A percentile compares a stretch with the other conserved stretches of the same genome.
Evolutionary conservation across 2,329 filamentous ascomycete species (phyloP).

Genomic region (Cucurbitaria berberidis): DNA sequence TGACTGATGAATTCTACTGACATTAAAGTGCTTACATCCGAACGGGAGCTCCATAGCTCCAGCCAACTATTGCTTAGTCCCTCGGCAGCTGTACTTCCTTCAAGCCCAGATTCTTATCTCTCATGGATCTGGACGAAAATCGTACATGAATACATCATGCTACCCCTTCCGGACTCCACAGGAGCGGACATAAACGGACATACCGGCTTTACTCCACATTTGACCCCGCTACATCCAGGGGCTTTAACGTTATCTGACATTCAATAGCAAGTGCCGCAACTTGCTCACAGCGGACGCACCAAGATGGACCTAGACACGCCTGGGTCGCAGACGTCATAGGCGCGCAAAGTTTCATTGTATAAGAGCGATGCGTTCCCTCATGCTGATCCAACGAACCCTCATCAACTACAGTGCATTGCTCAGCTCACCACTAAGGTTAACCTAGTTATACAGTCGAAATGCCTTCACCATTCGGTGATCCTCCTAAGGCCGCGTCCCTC

Average conservation of each 20-base stretch:
- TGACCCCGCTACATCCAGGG: neutral
- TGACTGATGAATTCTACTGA: neutral
- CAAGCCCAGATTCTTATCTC: no score
- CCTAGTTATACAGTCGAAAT: constrained; percentile 2
- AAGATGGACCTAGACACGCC: neutral
- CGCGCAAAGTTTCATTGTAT: neutral
- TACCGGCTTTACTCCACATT: neutral
- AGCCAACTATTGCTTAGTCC: neutral
- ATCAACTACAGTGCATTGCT: neutral
- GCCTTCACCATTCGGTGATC: constrained; percentile 34
- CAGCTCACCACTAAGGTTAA: neutral
- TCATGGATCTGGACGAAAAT: no score
- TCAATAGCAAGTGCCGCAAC: neutral
- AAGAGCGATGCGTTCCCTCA: constrained; percentile 5
- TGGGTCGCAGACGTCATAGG: constrained; percentile 9
- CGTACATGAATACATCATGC: no score
- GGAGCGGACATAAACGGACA: neutral
- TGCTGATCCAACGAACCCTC: neutral
- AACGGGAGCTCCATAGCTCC: neutral
- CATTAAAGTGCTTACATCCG: neutral
- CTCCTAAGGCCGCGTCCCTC: constrained; percentile 42
- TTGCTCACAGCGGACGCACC: neutral
- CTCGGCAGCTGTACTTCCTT: neutral
- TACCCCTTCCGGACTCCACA: neutral
- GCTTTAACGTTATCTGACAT: neutral